phyloP scores from a whole-genome alignment of 2,329 filamentous ascomycete species.

The Cryoendolithus antarcticus region DNA sequence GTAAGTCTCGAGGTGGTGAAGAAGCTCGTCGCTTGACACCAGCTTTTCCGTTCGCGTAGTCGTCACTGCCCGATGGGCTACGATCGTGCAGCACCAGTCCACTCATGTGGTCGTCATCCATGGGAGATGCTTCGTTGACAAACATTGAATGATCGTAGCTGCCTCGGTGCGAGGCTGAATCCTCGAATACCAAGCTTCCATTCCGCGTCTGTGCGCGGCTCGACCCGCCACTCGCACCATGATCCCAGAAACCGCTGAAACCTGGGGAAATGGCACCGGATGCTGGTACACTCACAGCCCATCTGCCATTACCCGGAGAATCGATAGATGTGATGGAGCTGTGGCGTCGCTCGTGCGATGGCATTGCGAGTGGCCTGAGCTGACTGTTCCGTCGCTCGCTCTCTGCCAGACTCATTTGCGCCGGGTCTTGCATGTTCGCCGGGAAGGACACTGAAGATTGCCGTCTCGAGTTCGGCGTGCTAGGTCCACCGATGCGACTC shows the following conservation, averaged over 20 bases:
- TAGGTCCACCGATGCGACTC: constrained; percentile 49
- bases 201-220: constrained; percentile 26
- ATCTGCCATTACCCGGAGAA: constrained; percentile 23
- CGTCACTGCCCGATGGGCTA: constrained; percentile 34
- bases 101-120: constrained; percentile 42
- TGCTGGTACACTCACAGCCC: constrained; percentile 26
- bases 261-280: constrained; percentile 32
- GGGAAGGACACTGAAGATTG: constrained; percentile 18
- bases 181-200: constrained; percentile 25
- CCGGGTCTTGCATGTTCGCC: constrained; percentile 16
- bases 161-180: constrained; percentile 43
- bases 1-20: constrained; percentile 46
- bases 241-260: constrained; percentile 33
- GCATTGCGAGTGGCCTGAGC: constrained; percentile 33
- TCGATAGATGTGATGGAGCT: constrained; percentile 21
- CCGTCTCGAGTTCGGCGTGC: constrained; percentile 36
- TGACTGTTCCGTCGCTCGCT: constrained; percentile 30
- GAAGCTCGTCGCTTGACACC: constrained; percentile 54
- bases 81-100: constrained; percentile 43
- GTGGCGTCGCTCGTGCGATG: constrained; percentile 26
- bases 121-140: constrained; percentile 34
- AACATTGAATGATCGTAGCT: constrained; percentile 52
- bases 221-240: constrained; percentile 14
- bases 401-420: constrained; percentile 25
- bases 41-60: constrained; percentile 32